A percentile compares a stretch with the other conserved stretches of the same genome.
Conservation (phyloP, 106 monocot genomes). For the Agapanthus africanus region DNA sequence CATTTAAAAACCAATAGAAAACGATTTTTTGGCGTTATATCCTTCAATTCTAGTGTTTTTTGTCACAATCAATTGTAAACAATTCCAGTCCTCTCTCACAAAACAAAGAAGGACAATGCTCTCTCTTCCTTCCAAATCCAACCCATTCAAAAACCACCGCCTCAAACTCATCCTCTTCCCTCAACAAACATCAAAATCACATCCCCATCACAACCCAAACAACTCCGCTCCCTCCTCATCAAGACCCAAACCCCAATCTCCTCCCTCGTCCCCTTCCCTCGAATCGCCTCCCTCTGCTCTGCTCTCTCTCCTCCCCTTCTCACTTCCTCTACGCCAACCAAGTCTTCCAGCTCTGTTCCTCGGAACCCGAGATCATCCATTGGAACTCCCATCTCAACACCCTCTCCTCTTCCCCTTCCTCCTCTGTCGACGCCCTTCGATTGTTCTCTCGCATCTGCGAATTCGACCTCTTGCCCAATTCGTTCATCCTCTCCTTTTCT, state of each 20-base stretch:
- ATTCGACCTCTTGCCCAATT: constrained; percentile 29
- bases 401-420: constrained; percentile 23
- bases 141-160: not conserved
- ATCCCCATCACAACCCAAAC: constrained; percentile 42
- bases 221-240: constrained; percentile 54
- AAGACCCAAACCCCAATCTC: constrained; percentile 34
- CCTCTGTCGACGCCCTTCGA: constrained; percentile 28
- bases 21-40: no score
- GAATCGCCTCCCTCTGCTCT: constrained; percentile 22
- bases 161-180: not conserved
- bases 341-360: constrained; percentile 17
- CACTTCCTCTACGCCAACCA: constrained; percentile 34
- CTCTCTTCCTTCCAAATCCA: not conserved
- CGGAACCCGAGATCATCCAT: constrained; percentile 20
- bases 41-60: no score
- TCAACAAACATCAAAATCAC: constrained; percentile 3
- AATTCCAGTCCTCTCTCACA: no score
- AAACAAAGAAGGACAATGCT: no score
- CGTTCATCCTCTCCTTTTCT: constrained; percentile 43
- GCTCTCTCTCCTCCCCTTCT: constrained; percentile 31
- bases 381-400: constrained; percentile 60
- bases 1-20: no score
- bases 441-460: constrained; percentile 40
- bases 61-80: no score
- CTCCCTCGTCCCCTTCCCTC: constrained; percentile 24